Conservation (phyloP, 164 flowering plant species). For the Vitis labrusca region DNA sequence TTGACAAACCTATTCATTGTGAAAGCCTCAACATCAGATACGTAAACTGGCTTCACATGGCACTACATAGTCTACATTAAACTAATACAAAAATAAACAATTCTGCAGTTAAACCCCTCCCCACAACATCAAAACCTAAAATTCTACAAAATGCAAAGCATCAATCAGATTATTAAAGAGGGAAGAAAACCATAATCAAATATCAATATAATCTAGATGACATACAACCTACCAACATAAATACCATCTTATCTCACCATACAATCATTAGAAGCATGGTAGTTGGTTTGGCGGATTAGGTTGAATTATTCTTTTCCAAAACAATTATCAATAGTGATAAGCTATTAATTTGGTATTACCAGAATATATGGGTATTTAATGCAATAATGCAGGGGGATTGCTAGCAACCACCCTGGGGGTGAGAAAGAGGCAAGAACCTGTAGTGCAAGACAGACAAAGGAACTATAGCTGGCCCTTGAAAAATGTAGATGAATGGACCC, state of each 20-base stretch:
- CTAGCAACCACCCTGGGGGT: neutral
- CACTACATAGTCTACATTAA: no score
- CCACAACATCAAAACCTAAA: no score
- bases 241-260: neutral
- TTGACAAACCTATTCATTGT: no score
- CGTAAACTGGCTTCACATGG: no score
- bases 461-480: constrained; percentile 15
- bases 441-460: constrained; percentile 10
- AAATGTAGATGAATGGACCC: constrained; percentile 8
- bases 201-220: constrained; percentile 4
- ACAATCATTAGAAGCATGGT: neutral
- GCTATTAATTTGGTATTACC: neutral
- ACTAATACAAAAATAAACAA: no score
- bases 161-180: no score
- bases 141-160: no score
- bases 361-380: neutral
- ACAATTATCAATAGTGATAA: neutral
- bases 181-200: no score
- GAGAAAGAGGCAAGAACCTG: neutral
- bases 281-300: constrained; percentile 14
- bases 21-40: no score
- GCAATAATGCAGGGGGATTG: neutral
- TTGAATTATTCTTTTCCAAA: neutral
- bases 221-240: constrained; percentile 15
- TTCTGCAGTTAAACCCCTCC: no score